phyloP scores from a whole-genome alignment of 2,329 filamentous ascomycete genomes.

The Exophiala alcalophila region DNA sequence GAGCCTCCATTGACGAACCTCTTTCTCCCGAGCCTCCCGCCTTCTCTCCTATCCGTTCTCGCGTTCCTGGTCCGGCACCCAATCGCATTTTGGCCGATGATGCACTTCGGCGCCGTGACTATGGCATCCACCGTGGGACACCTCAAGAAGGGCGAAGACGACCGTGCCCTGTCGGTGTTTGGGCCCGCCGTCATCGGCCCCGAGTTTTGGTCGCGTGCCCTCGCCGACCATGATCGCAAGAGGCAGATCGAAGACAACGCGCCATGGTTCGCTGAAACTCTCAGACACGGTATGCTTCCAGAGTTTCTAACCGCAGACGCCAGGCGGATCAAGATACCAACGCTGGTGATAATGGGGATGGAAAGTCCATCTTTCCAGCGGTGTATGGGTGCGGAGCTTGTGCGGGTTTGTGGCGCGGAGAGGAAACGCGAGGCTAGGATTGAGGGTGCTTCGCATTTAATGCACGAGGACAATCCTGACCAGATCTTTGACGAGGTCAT shows the following conservation, averaged over 20 bases:
- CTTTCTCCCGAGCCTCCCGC: conserved; percentile 14
- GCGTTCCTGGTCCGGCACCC: conserved; percentile 17
- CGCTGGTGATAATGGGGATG: conserved; percentile 11
- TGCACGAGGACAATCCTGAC: conserved; percentile 20
- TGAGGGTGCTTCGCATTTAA: conserved; percentile 13
- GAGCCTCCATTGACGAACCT: conserved; percentile 16
- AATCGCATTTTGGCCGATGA: conserved; percentile 19
- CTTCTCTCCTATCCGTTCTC: conserved; percentile 3
- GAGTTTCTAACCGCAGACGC: conserved; percentile 7
- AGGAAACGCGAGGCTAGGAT: conserved; percentile 13
- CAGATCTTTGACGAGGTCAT: conserved; percentile 14
- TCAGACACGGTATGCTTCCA: conserved; percentile 7
- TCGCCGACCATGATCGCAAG: conserved; percentile 9
- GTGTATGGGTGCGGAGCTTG: conserved; percentile 13
- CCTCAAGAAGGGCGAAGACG: conserved; percentile 10
- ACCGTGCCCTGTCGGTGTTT: conserved; percentile 5
- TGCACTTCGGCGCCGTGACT: conserved; percentile 9
- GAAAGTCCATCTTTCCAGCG: conserved; percentile 14
- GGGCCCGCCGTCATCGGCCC: conserved; percentile 10
- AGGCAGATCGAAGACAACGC: conserved; percentile 17
- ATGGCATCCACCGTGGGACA: conserved; percentile 7
- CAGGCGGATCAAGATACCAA: conserved; percentile 8
- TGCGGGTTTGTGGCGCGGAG: conserved; percentile 9
- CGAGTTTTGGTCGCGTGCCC: conserved; percentile 13
- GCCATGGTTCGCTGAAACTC: conserved; percentile 13